phyloP scores from a whole-genome alignment of 768 basidiomycete species.

The Filobasidium floriforme region DNA sequence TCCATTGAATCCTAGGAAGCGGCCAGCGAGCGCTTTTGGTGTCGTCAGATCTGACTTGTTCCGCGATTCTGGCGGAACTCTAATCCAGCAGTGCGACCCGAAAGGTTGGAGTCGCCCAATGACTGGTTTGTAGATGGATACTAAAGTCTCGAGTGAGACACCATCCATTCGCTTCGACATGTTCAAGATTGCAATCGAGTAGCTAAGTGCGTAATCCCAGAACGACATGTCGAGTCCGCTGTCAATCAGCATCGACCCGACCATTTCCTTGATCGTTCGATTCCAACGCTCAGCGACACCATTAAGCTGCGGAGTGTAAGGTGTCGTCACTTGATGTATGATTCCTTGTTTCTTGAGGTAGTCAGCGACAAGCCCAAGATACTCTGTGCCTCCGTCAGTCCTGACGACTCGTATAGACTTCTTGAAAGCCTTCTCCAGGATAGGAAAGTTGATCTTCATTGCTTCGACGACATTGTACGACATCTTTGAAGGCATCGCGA shows the following conservation, averaged over 20 bases:
- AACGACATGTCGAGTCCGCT: conserved; percentile 9
- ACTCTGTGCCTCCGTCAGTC: conserved; percentile 26
- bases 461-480: too few relatives aligned
- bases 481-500: too few relatives aligned
- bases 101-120: conserved; percentile 8
- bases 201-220: conserved; percentile 18
- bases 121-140: background rate
- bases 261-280: conserved; percentile 29
- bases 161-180: conserved; percentile 5
- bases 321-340: conserved; percentile 18
- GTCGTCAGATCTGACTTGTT: conserved; percentile 7
- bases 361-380: background rate
- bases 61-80: background rate
- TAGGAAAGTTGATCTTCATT: too few relatives aligned
- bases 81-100: conserved; percentile 1
- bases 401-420: conserved; percentile 20
- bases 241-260: conserved; percentile 20
- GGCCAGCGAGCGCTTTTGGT: conserved; percentile 1
- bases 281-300: conserved; percentile 26
- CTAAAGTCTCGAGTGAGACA: conserved; percentile 4
- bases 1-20: background rate
- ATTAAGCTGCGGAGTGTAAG: conserved; percentile 23
- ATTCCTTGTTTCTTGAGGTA: conserved; percentile 11
- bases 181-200: conserved; percentile 8
- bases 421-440: conserved; percentile 6